phyloP scores from a whole-genome alignment of 768 basidiomycete genomes.

The Hypsizygus marmoreus region DNA sequence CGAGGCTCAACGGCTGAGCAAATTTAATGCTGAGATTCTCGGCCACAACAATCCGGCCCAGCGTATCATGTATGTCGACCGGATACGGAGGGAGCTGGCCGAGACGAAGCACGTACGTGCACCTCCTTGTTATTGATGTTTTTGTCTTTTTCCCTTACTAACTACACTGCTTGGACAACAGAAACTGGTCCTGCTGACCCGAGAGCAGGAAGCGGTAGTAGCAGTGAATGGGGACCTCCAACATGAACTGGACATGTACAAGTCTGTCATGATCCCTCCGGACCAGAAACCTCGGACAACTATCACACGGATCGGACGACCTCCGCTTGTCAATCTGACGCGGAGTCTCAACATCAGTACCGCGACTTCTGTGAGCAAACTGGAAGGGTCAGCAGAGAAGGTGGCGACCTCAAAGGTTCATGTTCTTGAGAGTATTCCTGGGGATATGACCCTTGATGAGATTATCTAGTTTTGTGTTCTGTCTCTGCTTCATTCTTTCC shows the following conservation, averaged over 20 bases:
- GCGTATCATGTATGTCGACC: slow-evolving; percentile 84
- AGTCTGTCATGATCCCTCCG: slow-evolving; percentile 50
- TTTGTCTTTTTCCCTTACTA: not conserved
- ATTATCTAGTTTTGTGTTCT: slow-evolving; percentile 15
- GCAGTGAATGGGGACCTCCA: slow-evolving; percentile 47
- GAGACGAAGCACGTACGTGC: slow-evolving; percentile 75
- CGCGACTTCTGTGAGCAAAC: not conserved
- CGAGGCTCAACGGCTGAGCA: slow-evolving; percentile 73
- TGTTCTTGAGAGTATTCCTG: slow-evolving; percentile 34
- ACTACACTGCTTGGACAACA: slow-evolving; percentile 20
- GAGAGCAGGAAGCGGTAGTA: slow-evolving; percentile 49
- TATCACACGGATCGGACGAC: slow-evolving; percentile 52
- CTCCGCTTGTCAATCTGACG: slow-evolving; percentile 46
- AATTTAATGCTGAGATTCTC: slow-evolving; percentile 84
- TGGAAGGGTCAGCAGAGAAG: slow-evolving; percentile 3
- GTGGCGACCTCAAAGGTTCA: slow-evolving; percentile 16
- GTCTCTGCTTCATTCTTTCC: no score
- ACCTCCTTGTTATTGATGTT: no score
- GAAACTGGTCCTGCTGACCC: slow-evolving; percentile 49
- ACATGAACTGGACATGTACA: slow-evolving; percentile 62
- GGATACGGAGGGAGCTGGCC: slow-evolving; percentile 77
- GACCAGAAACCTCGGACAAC: slow-evolving; percentile 56
- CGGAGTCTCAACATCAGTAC: slow-evolving; percentile 34
- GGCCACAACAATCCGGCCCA: slow-evolving; percentile 85
- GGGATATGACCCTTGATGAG: slow-evolving; percentile 57